These are phyloP conservation scores for Gossypium herbaceum DNA, from an alignment of 345 rosid genomes.

Conservation along the genomic window DNA sequence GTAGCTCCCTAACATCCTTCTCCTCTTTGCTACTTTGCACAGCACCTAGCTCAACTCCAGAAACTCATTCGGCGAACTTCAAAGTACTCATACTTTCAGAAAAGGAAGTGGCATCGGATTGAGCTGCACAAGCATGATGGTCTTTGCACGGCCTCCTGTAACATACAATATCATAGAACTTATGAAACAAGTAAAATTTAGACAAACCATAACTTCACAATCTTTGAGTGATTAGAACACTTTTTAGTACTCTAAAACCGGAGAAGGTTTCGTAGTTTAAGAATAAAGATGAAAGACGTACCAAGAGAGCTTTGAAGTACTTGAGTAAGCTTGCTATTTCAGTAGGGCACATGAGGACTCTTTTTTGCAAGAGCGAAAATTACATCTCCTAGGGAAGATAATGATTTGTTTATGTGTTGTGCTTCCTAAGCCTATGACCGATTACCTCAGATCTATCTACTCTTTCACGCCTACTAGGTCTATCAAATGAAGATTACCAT, in stretches of 20 bases:
- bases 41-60: conserved; percentile 95
- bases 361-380: conserved; percentile 86
- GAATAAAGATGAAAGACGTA: conserved; percentile 11
- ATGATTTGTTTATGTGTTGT: conserved; percentile 92
- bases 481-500: conserved; percentile 84
- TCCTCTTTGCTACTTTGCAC: conserved; percentile 84
- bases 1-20: conserved; percentile 69
- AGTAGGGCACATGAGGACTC: conserved; percentile 79
- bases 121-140: conserved; percentile 95
- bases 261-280: background rate
- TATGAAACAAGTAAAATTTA: conserved; percentile 12
- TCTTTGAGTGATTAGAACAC: background rate
- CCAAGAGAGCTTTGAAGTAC: conserved; percentile 87
- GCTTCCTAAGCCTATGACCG: conserved; percentile 90
- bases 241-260: background rate
- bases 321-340: conserved; percentile 99
- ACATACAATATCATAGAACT: background rate
- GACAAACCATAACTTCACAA: background rate
- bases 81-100: conserved; percentile 77
- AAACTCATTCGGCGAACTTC: conserved; percentile 94
- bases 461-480: conserved; percentile 98
- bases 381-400: conserved; percentile 94
- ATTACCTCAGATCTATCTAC: conserved; percentile 90
- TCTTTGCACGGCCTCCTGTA: conserved; percentile 92
- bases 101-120: conserved; percentile 80